phyloP scores from a whole-genome alignment of 805 yeast species.

The Saccharomyces paradoxus region DNA sequence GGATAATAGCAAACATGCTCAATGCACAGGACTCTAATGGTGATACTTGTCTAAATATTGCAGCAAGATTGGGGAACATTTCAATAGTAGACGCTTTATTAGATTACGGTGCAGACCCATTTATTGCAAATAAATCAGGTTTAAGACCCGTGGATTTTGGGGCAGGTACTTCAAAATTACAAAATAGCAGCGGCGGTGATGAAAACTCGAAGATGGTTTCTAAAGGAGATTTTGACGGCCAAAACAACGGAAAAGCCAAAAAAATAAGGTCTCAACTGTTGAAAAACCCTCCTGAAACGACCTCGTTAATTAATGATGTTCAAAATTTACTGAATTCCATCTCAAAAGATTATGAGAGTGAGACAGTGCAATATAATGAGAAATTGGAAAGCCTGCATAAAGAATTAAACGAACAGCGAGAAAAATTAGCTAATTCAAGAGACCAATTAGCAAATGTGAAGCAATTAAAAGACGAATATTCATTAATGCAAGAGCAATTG shows the following conservation, averaged over 20 bases:
- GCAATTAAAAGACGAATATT: conserved; percentile 49
- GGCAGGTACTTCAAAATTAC: conserved; percentile 27
- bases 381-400: conserved; percentile 46
- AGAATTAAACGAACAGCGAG: conserved; percentile 24
- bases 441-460: conserved; percentile 22
- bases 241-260: background rate
- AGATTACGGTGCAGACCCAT: conserved; percentile 81
- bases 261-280: background rate
- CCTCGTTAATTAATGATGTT: conserved; percentile 38
- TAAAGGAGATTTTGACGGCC: background rate
- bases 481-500: conserved; percentile 44
- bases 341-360: conserved; percentile 52
- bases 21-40: conserved; percentile 91
- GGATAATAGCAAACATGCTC: conserved; percentile 61
- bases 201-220: background rate
- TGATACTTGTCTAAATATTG: conserved; percentile 88
- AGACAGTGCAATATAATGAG: conserved; percentile 44
- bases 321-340: conserved; percentile 42
- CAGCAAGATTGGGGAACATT: conserved; percentile 79
- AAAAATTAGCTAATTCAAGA: conserved; percentile 18
- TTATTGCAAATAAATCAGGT: conserved; percentile 75
- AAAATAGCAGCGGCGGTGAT: conserved; percentile 1
- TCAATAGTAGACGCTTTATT: conserved; percentile 72
- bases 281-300: conserved; percentile 19
- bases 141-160: conserved; percentile 84